phyloP scores from a whole-genome alignment of 2,329 filamentous ascomycete genomes.

The Verticillium albo-atrum region DNA sequence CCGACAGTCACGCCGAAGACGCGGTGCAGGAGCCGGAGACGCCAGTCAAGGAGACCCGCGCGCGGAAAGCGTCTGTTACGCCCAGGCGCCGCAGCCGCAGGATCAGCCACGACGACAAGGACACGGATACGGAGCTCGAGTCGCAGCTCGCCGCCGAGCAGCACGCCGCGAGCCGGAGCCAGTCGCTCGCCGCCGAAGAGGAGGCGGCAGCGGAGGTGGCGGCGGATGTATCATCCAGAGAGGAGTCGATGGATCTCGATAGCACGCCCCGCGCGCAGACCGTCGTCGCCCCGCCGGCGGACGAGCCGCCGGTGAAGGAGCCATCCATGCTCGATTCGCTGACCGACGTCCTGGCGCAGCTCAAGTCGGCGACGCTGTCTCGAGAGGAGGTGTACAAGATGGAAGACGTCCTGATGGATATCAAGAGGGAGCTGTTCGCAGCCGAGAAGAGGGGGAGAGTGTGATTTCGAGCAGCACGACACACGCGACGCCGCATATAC shows the following conservation, averaged over 20 bases:
- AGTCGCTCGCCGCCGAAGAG: slow-evolving; percentile 17
- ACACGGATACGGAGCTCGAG: slow-evolving; percentile 36
- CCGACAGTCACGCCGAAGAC: background rate
- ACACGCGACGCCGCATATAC: too few relatives aligned
- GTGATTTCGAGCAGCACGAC: slow-evolving; percentile 10
- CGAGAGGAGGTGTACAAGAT: slow-evolving; percentile 64
- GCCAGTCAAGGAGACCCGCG: background rate
- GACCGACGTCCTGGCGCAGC: slow-evolving; percentile 51
- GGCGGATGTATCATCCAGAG: slow-evolving; percentile 5
- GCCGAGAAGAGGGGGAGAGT: slow-evolving; percentile 57
- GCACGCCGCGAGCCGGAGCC: slow-evolving; percentile 30
- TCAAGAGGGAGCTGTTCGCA: slow-evolving; percentile 68
- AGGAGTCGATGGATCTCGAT: slow-evolving; percentile 16
- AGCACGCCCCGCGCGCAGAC: background rate
- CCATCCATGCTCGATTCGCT: slow-evolving; percentile 48
- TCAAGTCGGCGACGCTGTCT: slow-evolving; percentile 56
- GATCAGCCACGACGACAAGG: slow-evolving; percentile 2
- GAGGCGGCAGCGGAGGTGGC: slow-evolving; percentile 2
- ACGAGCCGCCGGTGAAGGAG: slow-evolving; percentile 22
- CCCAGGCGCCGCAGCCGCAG: background rate
- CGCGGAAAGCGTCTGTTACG: background rate
- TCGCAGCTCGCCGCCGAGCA: slow-evolving; percentile 37
- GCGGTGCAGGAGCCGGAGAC: background rate
- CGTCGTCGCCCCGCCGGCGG: background rate
- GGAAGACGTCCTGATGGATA: slow-evolving; percentile 75